Evolutionary conservation across 169 alveolate species (phyloP).

Genomic region (Plasmodium vivax): DNA sequence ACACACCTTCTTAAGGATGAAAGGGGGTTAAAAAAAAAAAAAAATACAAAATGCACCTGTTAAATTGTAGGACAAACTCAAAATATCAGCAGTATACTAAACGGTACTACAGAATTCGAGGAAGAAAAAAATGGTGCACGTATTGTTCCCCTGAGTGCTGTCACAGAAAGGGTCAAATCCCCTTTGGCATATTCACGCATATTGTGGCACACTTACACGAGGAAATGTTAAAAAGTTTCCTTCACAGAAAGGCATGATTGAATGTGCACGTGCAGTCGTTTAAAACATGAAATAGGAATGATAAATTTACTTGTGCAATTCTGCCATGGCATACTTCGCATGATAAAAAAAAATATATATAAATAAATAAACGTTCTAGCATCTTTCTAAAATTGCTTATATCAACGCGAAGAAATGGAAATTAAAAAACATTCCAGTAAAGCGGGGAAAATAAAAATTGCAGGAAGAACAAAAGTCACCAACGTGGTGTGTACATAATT

Average conservation of each 20-base stretch:
- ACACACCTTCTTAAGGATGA: not conserved
- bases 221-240: not conserved
- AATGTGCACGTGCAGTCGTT: not conserved
- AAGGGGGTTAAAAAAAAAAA: not conserved
- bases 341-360: not conserved
- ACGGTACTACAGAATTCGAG: not conserved
- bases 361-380: not conserved
- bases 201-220: not conserved
- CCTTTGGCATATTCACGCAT: not conserved
- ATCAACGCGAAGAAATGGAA: not conserved
- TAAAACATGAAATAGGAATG: not conserved
- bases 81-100: not conserved
- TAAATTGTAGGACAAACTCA: not conserved
- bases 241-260: not conserved
- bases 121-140: not conserved
- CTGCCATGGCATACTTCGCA: not conserved
- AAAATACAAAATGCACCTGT: not conserved
- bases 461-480: not conserved
- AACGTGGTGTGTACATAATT: not conserved
- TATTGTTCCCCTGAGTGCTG: not conserved
- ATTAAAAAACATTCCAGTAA: not conserved
- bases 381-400: not conserved
- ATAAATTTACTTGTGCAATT: not conserved
- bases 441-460: not conserved
- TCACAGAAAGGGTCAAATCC: not conserved